Evolutionary conservation across 1,284 basidiomycete genomes (phyloP), one percentile per base, ranked within the genome.

Genomic region (Moesziomyces sp.): DNA sequence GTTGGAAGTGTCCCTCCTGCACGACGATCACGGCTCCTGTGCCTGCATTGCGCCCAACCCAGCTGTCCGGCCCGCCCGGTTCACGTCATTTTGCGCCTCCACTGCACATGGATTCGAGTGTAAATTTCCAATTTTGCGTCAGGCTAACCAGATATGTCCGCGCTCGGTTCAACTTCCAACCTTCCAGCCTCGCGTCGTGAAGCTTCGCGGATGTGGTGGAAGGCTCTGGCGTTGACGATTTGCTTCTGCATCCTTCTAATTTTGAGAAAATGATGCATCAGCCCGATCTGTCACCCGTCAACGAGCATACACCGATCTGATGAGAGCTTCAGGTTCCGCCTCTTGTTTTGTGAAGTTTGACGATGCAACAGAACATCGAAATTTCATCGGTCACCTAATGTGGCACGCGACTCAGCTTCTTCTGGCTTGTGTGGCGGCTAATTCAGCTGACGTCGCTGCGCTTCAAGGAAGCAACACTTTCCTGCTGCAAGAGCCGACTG

Each of bases 241-340:
- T 38, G 58, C 56, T 69, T 63, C 60, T 59, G 38, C n/a, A 9
- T 18, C 30, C 46, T 63, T 69, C 60, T 47, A 67, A 55, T 48
- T 30, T 14, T 45, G 48, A 48, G 38, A 18, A 16, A 18, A 18
- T 5, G 38, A 8, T 16, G 7, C 3, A 40, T 40, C 38, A 4
- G 6, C 38, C 38, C 38, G 38, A 40, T 40, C 5, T n/a, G 16
- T 16, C 13, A 3, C 14, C 1, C 5, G 16, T 40, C 38, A 18
- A 40, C 4, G 11, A 3, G 6, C 18, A 7, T 1, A 5, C 38
- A 16, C 6, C 13, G 38, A 40, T 40, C 38, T 7, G 38, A 3
- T 14, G 2, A 40, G 38, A 40, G 18, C 38, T 14, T 18, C 38
- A 5, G 8, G 38, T 14, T 33, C 30, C 11, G 30, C 10, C 13